Evolutionary conservation across 768 basidiomycete genomes (phyloP).

Genomic region (Floccularia luteovirens): DNA sequence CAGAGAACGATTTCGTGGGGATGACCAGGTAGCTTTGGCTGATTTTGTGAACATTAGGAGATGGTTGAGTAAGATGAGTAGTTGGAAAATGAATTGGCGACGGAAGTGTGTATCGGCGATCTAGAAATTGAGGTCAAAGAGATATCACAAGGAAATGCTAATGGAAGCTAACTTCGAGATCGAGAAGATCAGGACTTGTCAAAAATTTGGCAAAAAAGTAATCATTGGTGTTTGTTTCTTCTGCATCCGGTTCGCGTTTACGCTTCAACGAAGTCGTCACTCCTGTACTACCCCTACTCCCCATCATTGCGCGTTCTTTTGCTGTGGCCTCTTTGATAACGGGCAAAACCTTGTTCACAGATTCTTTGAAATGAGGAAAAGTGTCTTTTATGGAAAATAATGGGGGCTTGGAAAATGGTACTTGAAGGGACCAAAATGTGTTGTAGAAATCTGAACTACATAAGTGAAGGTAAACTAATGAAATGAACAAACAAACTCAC

Average conservation of each 20-base stretch:
- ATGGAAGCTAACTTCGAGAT: conserved; percentile 61
- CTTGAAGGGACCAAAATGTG: conserved; percentile 86
- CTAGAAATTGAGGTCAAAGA: conserved; percentile 25
- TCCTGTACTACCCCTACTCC: conserved; percentile 44
- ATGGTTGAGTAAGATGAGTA: conserved; percentile 71
- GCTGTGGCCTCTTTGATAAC: conserved; percentile 82
- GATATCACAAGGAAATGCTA: background rate
- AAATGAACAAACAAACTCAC: conserved; percentile 21
- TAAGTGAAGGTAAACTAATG: background rate
- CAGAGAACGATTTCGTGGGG: conserved; percentile 65
- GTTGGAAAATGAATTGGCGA: conserved; percentile 86
- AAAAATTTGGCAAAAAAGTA: conserved; percentile 95
- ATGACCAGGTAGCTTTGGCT: conserved; percentile 52
- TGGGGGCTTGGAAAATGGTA: conserved; percentile 76
- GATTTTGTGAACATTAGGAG: conserved; percentile 68
- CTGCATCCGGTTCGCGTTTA: conserved; percentile 55
- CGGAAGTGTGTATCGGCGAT: conserved; percentile 89
- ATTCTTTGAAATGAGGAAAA: conserved; percentile 60
- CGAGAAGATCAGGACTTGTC: conserved; percentile 80
- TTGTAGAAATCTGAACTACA: conserved; percentile 61
- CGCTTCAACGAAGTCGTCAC: conserved; percentile 43
- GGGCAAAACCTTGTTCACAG: conserved; percentile 66
- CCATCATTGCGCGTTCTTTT: conserved; percentile 86
- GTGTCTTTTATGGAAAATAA: conserved; percentile 50
- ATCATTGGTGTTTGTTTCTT: conserved; percentile 50